Evolutionary conservation across 441 rosid genomes (phyloP).

Genomic region (Mallotus japonicus): DNA sequence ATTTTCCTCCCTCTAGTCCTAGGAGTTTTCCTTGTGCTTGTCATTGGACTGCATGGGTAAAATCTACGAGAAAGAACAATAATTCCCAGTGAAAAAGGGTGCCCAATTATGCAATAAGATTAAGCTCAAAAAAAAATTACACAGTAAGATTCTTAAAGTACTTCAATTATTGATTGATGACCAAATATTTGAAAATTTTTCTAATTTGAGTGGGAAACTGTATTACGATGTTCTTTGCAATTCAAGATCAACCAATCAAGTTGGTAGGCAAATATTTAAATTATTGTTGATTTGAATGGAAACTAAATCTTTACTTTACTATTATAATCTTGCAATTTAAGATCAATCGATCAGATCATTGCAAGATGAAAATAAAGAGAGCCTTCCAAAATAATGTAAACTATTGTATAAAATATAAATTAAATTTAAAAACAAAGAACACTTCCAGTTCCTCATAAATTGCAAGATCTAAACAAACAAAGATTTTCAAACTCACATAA

Average conservation of each 20-base stretch:
- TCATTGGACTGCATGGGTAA: not conserved
- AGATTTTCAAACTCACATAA: not conserved
- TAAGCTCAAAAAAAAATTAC: too few species aligned
- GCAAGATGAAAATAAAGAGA: not conserved
- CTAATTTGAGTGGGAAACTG: not conserved
- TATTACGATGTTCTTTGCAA: not conserved
- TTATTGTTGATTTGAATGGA: not conserved
- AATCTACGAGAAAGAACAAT: not conserved
- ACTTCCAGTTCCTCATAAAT: too few species aligned
- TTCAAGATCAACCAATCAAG: constrained; percentile 7
- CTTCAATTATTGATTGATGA: too few species aligned
- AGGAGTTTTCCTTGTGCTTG: not conserved
- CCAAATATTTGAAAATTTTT: not conserved
- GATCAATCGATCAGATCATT: constrained; percentile 3
- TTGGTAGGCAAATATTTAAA: not conserved
- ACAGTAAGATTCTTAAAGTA: too few species aligned
- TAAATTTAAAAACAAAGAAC: too few species aligned
- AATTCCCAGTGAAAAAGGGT: not conserved
- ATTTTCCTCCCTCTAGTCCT: not conserved
- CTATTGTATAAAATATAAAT: too few species aligned
- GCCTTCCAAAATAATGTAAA: not conserved
- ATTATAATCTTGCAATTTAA: not conserved
- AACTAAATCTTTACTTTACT: not conserved
- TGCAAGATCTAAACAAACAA: too few species aligned
- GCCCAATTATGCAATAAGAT: not conserved